phyloP scores from a whole-genome alignment of 768 basidiomycete species.

The Suillus hirtellus region DNA sequence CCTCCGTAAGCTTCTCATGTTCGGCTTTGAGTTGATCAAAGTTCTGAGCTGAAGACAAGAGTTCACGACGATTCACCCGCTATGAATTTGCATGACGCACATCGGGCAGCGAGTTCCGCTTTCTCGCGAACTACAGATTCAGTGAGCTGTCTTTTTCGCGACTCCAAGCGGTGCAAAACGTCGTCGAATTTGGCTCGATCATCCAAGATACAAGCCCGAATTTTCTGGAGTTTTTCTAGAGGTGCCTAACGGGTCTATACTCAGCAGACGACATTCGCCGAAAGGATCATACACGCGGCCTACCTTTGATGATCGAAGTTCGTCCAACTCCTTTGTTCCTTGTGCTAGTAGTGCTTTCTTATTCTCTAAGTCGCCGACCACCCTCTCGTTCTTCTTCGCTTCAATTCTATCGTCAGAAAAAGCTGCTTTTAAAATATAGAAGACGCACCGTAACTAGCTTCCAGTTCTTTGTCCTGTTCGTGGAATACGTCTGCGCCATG shows the following conservation, averaged over 20 bases:
- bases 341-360: slow-evolving; percentile 48
- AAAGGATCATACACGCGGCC: slow-evolving; percentile 11
- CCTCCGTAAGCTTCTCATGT: slow-evolving; percentile 57
- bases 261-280: background rate
- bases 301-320: slow-evolving; percentile 65
- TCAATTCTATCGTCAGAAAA: slow-evolving; percentile 11
- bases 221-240: slow-evolving; percentile 60
- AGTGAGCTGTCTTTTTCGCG: slow-evolving; percentile 64
- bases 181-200: slow-evolving; percentile 82
- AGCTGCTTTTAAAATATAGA: background rate
- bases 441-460: slow-evolving; percentile 72
- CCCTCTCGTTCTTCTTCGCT: slow-evolving; percentile 75
- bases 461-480: slow-evolving; percentile 68
- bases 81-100: slow-evolving; percentile 36
- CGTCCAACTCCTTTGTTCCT: slow-evolving; percentile 53
- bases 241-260: slow-evolving; percentile 47
- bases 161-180: slow-evolving; percentile 69
- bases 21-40: slow-evolving; percentile 67
- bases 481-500: slow-evolving; percentile 66
- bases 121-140: slow-evolving; percentile 69
- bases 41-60: slow-evolving; percentile 47
- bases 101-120: slow-evolving; percentile 56
- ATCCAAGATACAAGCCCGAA: slow-evolving; percentile 61
- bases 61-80: background rate
- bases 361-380: slow-evolving; percentile 62